phyloP scores from a whole-genome alignment of 2,329 filamentous ascomycete species.

The Periglandula ipomoeae region DNA sequence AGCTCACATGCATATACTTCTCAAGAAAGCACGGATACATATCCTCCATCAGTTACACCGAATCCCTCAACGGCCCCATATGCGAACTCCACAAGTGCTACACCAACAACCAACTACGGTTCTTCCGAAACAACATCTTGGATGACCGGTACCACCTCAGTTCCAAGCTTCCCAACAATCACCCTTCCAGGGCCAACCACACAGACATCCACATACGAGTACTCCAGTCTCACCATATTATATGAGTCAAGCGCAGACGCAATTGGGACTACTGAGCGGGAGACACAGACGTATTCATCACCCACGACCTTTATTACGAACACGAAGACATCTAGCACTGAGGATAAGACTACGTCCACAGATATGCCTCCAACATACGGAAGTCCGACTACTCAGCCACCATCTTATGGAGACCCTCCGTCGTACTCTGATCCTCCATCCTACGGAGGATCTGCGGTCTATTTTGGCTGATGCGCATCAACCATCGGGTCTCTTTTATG shows the following conservation, averaged over 20 bases:
- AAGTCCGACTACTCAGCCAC: not conserved
- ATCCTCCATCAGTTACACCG: not conserved
- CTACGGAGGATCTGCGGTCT: not conserved
- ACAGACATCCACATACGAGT: not conserved
- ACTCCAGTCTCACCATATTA: not conserved
- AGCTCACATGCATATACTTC: not conserved
- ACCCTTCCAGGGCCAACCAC: not conserved
- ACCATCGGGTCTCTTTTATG: too few species aligned
- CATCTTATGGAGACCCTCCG: slow-evolving; percentile 3
- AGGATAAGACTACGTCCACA: not conserved
- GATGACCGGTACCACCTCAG: not conserved
- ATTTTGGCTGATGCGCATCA: not conserved
- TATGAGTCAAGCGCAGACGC: slow-evolving; percentile 2
- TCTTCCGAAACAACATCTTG: not conserved
- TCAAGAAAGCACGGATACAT: not conserved
- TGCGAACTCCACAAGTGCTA: not conserved
- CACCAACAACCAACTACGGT: not conserved
- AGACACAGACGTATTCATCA: not conserved
- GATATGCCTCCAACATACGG: not conserved
- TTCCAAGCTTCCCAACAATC: not conserved
- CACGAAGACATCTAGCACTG: not conserved
- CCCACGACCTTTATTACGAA: slow-evolving; percentile 3
- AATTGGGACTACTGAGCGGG: not conserved
- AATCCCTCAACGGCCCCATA: not conserved
- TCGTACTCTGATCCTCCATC: slow-evolving; percentile 4